Evolutionary conservation across 1,284 basidiomycete genomes (phyloP).

Genomic region (Rhodofomes roseus): DNA sequence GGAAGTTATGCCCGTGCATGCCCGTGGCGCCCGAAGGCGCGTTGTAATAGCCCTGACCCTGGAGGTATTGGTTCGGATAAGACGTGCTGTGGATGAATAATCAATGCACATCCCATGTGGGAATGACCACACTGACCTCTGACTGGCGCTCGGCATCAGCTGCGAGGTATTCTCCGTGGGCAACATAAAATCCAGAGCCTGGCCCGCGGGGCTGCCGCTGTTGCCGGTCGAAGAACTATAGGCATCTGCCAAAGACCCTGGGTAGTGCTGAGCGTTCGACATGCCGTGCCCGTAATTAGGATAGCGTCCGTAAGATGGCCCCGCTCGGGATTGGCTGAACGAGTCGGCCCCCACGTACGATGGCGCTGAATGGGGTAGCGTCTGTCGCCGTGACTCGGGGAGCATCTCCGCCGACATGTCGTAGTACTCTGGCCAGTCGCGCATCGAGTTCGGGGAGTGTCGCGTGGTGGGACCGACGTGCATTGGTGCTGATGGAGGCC

Average conservation of each 20-base stretch:
- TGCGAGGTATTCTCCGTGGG: neutral
- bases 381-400: slow-evolving; percentile 1
- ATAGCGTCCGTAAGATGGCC: slow-evolving; percentile 7
- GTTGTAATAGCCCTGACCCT: neutral
- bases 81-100: slow-evolving; percentile 1
- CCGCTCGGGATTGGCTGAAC: slow-evolving; percentile 4
- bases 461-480: slow-evolving; percentile 11
- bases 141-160: slow-evolving; percentile 1
- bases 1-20: neutral
- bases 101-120: neutral
- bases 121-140: slow-evolving; percentile 3
- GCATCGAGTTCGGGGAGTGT: slow-evolving; percentile 4
- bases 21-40: neutral
- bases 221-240: slow-evolving; percentile 9
- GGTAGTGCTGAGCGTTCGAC: neutral
- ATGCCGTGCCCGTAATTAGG: neutral
- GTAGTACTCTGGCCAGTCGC: slow-evolving; percentile 13
- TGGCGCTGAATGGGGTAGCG: slow-evolving; percentile 4
- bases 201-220: neutral
- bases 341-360: neutral
- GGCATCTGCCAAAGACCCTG: neutral
- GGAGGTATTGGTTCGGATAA: slow-evolving; percentile 5
- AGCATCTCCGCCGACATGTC: slow-evolving; percentile 8
- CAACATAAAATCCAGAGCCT: neutral
- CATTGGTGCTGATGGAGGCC: slow-evolving; percentile 9